Evolutionary conservation across 1,284 basidiomycete species (phyloP), one percentile per base, ranked within the genome.

Genomic region (Melampsora americana): DNA sequence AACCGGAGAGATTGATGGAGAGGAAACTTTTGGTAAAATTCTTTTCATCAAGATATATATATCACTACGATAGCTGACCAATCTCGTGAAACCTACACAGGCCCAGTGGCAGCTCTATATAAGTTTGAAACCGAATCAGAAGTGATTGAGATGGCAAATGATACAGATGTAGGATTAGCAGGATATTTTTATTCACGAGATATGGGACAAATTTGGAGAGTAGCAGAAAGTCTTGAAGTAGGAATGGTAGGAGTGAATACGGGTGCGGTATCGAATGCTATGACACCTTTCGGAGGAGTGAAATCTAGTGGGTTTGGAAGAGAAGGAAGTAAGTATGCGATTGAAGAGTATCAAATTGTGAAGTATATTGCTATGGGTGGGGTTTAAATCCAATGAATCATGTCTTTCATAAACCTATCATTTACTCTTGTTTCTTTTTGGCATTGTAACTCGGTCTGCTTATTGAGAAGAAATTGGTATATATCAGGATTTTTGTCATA

Each of bases 161-260:
- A 89, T 79, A 87, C 90, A 0, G 88, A 91, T 30, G 89, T 92
- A 62, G 96, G 96, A 0, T 86, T 99, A 23, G 94, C 95, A 5
- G 93, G 91, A 53, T 81, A 77, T 42, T 94, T 97, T 85, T 97
- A 89, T 85, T 93, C 92, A 61, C 85, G 91, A 77, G 95, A 99
- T 83, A 86, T 95, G 1, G 91, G 92, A 7, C 86, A 95, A 39
- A 90, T 93, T 76, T 98, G 93, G 92, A 88, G 95, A 62, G 94
- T 99, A n/a, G 93, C 94, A n/a, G 95, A 97, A 84, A 90, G 88
- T 77, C 86, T 99, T 62, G 92, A 99, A 84, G 92, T 94, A 4
- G 96, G 96, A 9, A 98, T 99, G 95, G 92, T 95, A 35, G 91
- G 92, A 56, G 86, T 88, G 75, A 77, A 96, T 84, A 93, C 92